A percentile compares a stretch with the other conserved stretches of the same genome.
Evolutionary conservation across 2,329 filamentous ascomycete genomes (phyloP).

Genomic region (Paecilomyces fulvus): DNA sequence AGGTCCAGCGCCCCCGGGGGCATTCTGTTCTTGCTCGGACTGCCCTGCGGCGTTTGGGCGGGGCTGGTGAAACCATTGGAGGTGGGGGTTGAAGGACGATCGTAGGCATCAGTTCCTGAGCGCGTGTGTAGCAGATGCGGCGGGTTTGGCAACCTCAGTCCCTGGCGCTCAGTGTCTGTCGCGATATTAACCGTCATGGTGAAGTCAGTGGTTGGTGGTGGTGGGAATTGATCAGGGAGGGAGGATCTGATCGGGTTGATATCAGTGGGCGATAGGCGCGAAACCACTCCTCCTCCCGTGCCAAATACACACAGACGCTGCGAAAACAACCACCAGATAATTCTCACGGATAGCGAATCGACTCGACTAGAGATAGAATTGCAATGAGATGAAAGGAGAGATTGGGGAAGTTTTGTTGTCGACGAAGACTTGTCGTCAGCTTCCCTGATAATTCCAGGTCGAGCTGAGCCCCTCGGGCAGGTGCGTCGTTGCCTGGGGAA

Average conservation of each 20-base stretch:
- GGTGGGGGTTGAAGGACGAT: conserved; percentile 38
- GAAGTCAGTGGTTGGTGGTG: not conserved
- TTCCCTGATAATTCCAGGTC: not conserved
- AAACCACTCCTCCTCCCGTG: not conserved
- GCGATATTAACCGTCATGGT: conserved; percentile 30
- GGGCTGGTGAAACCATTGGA: conserved; percentile 41
- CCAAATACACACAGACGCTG: not conserved
- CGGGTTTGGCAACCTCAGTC: conserved; percentile 35
- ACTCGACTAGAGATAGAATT: not conserved
- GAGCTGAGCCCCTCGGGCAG: not conserved
- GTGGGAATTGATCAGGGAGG: not conserved
- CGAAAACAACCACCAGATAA: not conserved
- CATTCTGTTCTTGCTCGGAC: conserved; percentile 41
- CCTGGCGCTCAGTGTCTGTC: conserved; percentile 22
- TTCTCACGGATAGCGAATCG: not conserved
- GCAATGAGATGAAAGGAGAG: not conserved
- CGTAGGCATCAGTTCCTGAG: conserved; percentile 38
- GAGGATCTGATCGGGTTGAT: not conserved
- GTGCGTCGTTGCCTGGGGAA: not conserved
- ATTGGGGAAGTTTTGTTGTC: not conserved
- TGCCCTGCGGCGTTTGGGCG: conserved; percentile 41
- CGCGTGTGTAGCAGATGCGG: conserved; percentile 42
- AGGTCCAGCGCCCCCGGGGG: conserved; percentile 42
- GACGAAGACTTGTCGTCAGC: not conserved
- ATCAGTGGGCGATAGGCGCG: not conserved